Percentiles rank a stretch among this genome's conserved stretches.
Evolutionary conservation across 73 alveolate species (phyloP).

Genomic region (Paramecium pentaurelia): DNA sequence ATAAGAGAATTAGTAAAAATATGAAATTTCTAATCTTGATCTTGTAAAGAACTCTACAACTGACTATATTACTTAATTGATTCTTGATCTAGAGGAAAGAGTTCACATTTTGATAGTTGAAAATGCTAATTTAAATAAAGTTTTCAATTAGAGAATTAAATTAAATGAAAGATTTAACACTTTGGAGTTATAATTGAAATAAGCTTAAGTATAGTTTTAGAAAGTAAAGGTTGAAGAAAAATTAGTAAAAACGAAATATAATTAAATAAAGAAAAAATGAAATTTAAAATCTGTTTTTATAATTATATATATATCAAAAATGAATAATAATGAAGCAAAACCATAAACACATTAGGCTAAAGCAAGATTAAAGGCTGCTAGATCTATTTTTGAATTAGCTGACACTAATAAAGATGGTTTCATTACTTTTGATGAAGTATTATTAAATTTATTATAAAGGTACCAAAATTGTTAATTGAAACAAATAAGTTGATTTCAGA

Average conservation of each 20-base stretch:
- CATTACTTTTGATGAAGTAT: background rate
- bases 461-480: background rate
- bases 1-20: background rate
- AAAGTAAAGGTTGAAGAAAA: background rate
- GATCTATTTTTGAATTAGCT: background rate
- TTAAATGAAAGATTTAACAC: background rate
- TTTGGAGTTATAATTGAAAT: background rate
- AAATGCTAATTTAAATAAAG: background rate
- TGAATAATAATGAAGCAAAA: background rate
- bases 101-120: background rate
- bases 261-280: background rate
- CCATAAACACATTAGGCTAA: background rate
- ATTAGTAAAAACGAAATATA: background rate
- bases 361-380: background rate
- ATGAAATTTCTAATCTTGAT: background rate
- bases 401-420: background rate
- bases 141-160: background rate
- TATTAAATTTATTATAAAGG: background rate
- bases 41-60: background rate
- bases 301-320: background rate
- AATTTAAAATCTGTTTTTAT: background rate
- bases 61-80: background rate
- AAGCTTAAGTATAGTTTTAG: background rate
- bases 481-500: background rate
- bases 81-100: slow-evolving; percentile 1